These are phyloP conservation scores for Fusarium sp. DNA, from an alignment of 2,329 filamentous ascomycete species.

Conservation along the genomic window DNA sequence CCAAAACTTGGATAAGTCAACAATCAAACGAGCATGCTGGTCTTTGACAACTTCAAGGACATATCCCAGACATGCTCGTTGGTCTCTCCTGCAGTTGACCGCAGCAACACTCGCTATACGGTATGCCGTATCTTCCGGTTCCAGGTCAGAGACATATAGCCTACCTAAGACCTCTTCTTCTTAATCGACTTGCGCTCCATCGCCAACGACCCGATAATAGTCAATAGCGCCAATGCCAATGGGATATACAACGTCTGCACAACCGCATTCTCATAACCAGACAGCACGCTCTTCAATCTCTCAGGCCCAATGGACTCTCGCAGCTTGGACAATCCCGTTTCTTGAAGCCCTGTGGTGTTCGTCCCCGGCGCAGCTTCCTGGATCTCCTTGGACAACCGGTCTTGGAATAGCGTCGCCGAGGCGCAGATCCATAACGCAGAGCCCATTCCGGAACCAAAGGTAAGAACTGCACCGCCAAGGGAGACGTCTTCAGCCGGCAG, in stretches of 20 bases:
- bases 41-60: too few species aligned
- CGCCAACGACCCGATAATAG: slow-evolving; percentile 37
- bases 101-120: too few species aligned
- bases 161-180: slow-evolving; percentile 34
- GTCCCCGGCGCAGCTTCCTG: slow-evolving; percentile 23
- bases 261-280: slow-evolving; percentile 44
- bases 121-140: background rate
- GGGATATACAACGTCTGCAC: slow-evolving; percentile 48
- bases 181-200: slow-evolving; percentile 47
- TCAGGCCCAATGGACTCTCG: slow-evolving; percentile 34
- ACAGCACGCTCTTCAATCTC: slow-evolving; percentile 26
- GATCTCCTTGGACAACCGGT: slow-evolving; percentile 36
- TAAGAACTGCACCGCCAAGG: slow-evolving; percentile 44
- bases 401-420: slow-evolving; percentile 46
- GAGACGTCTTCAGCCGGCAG: slow-evolving; percentile 43
- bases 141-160: too few species aligned
- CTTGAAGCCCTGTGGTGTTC: slow-evolving; percentile 20
- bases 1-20: too few species aligned
- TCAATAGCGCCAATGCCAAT: slow-evolving; percentile 33
- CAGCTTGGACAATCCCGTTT: slow-evolving; percentile 34
- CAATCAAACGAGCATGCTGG: too few species aligned
- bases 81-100: too few species aligned
- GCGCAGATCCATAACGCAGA: slow-evolving; percentile 47
- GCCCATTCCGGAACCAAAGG: slow-evolving; percentile 45
- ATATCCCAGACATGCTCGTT: too few species aligned